phyloP scores from a whole-genome alignment of 106 monocot genomes.

The Dendrobium nobile region DNA sequence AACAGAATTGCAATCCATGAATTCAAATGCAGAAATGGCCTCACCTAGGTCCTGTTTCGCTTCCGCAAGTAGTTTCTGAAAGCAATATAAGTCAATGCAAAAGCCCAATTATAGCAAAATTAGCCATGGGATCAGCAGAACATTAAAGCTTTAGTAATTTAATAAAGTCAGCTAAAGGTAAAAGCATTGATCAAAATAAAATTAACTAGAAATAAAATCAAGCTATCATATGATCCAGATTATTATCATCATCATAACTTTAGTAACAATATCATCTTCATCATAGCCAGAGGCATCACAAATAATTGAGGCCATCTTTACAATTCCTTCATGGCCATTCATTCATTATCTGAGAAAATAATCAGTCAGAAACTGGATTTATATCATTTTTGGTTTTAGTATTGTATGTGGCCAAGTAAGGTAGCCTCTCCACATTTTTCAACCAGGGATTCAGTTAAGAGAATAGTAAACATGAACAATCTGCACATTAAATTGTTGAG shows the following conservation, averaged over 20 bases:
- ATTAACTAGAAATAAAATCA: neutral
- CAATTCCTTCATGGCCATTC: neutral
- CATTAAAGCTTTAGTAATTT: neutral
- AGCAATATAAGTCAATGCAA: neutral
- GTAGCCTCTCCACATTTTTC: no score
- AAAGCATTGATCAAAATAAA: neutral
- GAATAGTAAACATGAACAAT: no score
- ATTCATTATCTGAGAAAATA: neutral
- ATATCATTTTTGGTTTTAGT: no score
- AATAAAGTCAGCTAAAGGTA: neutral
- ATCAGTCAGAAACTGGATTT: neutral
- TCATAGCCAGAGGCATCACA: neutral
- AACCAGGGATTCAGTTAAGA: no score
- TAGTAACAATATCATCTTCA: neutral
- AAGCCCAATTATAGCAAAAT: neutral
- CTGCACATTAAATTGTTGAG: no score
- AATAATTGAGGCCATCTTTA: neutral
- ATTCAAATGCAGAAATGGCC: constrained; percentile 95
- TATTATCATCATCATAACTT: neutral
- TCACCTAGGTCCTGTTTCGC: constrained; percentile 74
- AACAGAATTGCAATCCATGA: constrained; percentile 76
- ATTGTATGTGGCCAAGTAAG: no score
- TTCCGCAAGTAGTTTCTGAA: constrained; percentile 76
- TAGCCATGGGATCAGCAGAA: neutral
- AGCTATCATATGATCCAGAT: neutral